Evolutionary conservation across 495 filamentous ascomycete genomes (phyloP).

Genomic region (Aspergillus homomorphus): DNA sequence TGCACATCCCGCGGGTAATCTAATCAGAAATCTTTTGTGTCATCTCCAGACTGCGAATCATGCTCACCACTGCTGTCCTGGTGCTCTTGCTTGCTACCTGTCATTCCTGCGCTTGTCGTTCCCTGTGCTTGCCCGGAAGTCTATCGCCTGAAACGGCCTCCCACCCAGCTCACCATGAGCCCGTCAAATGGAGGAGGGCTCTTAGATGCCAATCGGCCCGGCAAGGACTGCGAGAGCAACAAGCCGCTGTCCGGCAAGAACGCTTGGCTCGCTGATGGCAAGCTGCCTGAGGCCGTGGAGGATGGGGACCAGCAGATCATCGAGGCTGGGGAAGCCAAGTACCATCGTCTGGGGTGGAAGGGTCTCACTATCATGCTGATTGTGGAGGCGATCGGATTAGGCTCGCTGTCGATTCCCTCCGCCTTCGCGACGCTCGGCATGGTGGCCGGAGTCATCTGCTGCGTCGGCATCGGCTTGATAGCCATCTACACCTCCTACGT

Average conservation of each 20-base stretch:
- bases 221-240: not conserved
- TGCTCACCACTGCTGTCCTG: not conserved
- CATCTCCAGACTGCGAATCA: not conserved
- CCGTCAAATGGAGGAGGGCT: not conserved
- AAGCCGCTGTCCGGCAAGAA: not conserved
- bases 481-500: slow-evolving; percentile 70
- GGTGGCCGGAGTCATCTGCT: slow-evolving; percentile 52
- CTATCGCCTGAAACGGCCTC: not conserved
- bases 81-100: not conserved
- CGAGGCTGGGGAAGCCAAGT: slow-evolving; percentile 27
- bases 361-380: slow-evolving; percentile 48
- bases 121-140: not conserved
- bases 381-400: slow-evolving; percentile 62
- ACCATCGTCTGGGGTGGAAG: slow-evolving; percentile 36
- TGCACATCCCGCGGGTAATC: not conserved
- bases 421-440: slow-evolving; percentile 60
- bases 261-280: slow-evolving; percentile 16
- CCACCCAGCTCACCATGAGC: slow-evolving; percentile 3
- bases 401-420: slow-evolving; percentile 56
- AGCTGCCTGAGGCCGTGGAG: slow-evolving; percentile 24
- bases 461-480: slow-evolving; percentile 56
- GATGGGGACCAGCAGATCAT: slow-evolving; percentile 25
- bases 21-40: not conserved
- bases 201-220: not conserved
- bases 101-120: not conserved